Percentiles rank a stretch among this genome's conserved stretches.
Evolutionary conservation across 1,284 basidiomycete species (phyloP).

Genomic region (Lignosus rhinocerotis): DNA sequence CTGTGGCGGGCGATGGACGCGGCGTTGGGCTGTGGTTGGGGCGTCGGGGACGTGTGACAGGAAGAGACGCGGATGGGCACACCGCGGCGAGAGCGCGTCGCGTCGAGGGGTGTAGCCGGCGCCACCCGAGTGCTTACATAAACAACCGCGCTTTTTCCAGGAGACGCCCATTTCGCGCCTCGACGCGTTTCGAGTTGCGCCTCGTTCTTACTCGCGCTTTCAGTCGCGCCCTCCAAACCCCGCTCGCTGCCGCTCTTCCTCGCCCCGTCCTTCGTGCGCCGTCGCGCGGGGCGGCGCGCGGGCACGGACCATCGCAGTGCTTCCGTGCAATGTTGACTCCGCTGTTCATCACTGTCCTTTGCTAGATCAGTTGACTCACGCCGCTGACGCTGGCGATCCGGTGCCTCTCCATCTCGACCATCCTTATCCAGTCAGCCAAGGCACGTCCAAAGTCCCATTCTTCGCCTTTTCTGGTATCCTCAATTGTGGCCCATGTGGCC

Average conservation of each 20-base stretch:
- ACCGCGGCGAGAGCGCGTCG: conserved; percentile 28
- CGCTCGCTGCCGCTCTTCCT: neutral
- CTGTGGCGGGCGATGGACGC: conserved; percentile 16
- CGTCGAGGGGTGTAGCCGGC: conserved; percentile 25
- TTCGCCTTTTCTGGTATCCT: neutral
- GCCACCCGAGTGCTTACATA: conserved; percentile 23
- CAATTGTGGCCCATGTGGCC: neutral
- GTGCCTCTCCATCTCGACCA: conserved; percentile 21
- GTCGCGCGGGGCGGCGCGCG: neutral
- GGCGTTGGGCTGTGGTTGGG: conserved; percentile 18
- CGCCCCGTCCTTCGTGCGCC: conserved; percentile 3
- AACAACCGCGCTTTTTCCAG: conserved; percentile 21
- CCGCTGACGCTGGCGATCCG: conserved; percentile 21
- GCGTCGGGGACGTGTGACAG: conserved; percentile 27
- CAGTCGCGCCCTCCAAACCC: neutral
- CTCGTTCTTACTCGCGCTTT: neutral
- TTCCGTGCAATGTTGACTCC: conserved; percentile 10
- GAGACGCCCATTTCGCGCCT: conserved; percentile 16
- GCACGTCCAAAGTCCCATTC: conserved; percentile 7
- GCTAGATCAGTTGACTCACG: conserved; percentile 18
- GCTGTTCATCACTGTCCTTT: conserved; percentile 12
- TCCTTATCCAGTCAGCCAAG: conserved; percentile 17
- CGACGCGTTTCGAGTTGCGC: conserved; percentile 7
- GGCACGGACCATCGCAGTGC: conserved; percentile 7
- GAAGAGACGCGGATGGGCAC: conserved; percentile 25